phyloP scores from a whole-genome alignment of 768 basidiomycete genomes.

The Lyophyllum semitale region DNA sequence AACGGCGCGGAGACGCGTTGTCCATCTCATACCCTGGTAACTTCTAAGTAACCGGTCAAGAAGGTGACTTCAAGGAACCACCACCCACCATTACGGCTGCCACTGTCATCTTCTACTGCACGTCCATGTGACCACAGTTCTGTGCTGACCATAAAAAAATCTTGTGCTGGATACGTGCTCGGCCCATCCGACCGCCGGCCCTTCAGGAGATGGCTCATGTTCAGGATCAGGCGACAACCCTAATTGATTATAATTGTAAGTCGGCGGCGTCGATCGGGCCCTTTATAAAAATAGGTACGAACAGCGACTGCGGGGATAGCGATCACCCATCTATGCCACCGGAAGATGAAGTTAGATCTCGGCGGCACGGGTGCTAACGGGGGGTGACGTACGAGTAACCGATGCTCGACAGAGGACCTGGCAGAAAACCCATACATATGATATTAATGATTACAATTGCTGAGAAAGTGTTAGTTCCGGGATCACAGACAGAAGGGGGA shows the following conservation, averaged over 20 bases:
- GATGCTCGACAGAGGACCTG: neutral
- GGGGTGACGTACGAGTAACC: neutral
- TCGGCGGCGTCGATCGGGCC: neutral
- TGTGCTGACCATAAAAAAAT: neutral
- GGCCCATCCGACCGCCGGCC: slow-evolving; percentile 1
- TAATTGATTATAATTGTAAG: neutral
- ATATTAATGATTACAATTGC: neutral
- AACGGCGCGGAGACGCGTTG: neutral
- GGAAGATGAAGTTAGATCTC: neutral
- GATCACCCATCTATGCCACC: neutral
- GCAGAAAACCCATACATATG: neutral
- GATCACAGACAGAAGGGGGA: neutral
- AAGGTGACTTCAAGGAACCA: neutral
- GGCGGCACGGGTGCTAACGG: neutral
- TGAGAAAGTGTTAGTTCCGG: neutral
- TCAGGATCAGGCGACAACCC: slow-evolving; percentile 2
- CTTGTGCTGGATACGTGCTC: neutral
- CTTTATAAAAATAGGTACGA: neutral
- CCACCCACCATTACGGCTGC: neutral
- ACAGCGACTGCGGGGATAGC: slow-evolving; percentile 1
- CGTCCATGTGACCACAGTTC: neutral
- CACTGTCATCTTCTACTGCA: neutral
- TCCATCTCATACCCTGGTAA: neutral
- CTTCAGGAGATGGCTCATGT: neutral
- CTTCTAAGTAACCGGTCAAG: neutral